Percentiles rank a stretch among this genome's conserved stretches.
These are phyloP conservation scores for Rhodomyrtus tomentosa DNA, from an alignment of 345 rosid species.

Conservation along the genomic window DNA sequence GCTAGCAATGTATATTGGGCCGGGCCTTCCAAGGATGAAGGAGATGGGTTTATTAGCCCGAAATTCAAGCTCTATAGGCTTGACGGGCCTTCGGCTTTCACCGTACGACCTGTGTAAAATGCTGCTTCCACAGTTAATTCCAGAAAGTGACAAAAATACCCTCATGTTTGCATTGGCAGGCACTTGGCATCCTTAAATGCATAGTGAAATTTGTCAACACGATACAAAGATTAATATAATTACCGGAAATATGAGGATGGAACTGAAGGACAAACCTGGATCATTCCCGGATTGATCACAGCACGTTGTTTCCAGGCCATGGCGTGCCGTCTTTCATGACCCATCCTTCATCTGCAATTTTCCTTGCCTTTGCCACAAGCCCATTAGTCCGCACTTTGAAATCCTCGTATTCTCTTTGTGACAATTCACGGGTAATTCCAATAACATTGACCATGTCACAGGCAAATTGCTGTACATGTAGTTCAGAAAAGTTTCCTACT, in stretches of 20 bases:
- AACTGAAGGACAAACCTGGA: conserved; percentile 3
- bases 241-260: neutral
- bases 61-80: no score
- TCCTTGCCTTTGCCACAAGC: conserved; percentile 7
- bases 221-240: neutral
- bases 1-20: neutral
- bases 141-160: neutral
- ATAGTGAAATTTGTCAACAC: neutral
- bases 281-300: conserved; percentile 15
- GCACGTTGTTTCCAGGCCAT: conserved; percentile 12
- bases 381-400: conserved; percentile 8
- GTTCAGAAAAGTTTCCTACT: neutral
- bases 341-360: conserved; percentile 10
- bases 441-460: neutral
- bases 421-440: neutral
- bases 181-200: neutral
- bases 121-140: neutral
- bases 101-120: neutral
- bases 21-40: neutral
- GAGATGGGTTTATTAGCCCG: neutral
- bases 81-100: no score
- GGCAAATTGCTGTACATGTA: neutral
- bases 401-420: conserved; percentile 12
- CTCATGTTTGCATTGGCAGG: neutral
- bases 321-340: conserved; percentile 11